Percentiles rank a stretch among this genome's conserved stretches.
Conservation (phyloP, 331 rosid species). For the Malus hybrid region DNA sequence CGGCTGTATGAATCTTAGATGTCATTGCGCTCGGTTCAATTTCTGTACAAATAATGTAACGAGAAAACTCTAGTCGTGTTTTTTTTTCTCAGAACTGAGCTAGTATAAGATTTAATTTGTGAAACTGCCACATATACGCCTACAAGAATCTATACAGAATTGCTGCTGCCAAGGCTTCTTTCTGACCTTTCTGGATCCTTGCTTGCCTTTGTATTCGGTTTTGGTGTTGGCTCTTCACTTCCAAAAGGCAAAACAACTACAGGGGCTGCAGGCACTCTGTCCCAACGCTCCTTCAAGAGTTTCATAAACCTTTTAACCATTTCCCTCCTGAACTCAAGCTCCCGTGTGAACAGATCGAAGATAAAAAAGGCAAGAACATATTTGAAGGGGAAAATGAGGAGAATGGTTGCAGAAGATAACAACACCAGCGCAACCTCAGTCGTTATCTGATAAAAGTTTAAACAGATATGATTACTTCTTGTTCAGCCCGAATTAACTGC, state of each 20-base stretch:
- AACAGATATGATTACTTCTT: slow-evolving; percentile 11
- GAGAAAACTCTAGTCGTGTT: not conserved
- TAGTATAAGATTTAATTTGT: not conserved
- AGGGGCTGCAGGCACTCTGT: slow-evolving; percentile 83
- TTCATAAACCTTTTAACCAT: slow-evolving; percentile 57
- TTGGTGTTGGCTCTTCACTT: slow-evolving; percentile 34
- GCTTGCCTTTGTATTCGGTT: slow-evolving; percentile 31
- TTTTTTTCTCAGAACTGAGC: not conserved
- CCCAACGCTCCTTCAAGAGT: slow-evolving; percentile 79
- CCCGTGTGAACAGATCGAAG: slow-evolving; percentile 79
- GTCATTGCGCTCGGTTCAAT: not conserved
- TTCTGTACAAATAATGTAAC: slow-evolving; percentile 3
- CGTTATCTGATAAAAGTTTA: slow-evolving; percentile 53
- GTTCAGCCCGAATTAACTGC: not conserved
- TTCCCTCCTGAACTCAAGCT: slow-evolving; percentile 75
- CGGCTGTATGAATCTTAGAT: too few species aligned
- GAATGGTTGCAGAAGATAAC: slow-evolving; percentile 56
- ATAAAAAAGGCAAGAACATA: slow-evolving; percentile 62
- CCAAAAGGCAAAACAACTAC: slow-evolving; percentile 79
- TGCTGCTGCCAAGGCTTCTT: slow-evolving; percentile 30
- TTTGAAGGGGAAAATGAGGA: slow-evolving; percentile 69
- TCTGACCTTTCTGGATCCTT: slow-evolving; percentile 35
- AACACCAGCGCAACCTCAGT: slow-evolving; percentile 73
- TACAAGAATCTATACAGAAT: slow-evolving; percentile 7
- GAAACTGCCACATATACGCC: not conserved